Evolutionary conservation across 2,329 filamentous ascomycete genomes (phyloP).

Genomic region (Pseudogymnoascus sp.): DNA sequence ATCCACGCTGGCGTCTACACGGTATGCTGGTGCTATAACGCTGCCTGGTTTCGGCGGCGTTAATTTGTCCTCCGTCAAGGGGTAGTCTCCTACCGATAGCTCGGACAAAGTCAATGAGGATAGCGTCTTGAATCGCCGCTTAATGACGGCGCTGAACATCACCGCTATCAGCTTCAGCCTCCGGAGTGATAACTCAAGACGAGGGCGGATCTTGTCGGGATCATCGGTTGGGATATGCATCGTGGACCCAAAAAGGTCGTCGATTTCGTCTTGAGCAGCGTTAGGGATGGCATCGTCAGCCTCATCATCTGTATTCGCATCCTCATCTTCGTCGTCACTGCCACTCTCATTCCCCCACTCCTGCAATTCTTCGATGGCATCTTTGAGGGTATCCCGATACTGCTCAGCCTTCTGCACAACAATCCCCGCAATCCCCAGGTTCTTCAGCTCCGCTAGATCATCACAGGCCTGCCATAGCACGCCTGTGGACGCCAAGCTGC

Average conservation of each 20-base stretch:
- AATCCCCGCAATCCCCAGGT: slow-evolving; percentile 59
- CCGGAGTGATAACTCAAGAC: slow-evolving; percentile 55
- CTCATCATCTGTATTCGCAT: slow-evolving; percentile 33
- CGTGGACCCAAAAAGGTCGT: slow-evolving; percentile 57
- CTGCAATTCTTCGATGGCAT: slow-evolving; percentile 77
- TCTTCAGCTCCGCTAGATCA: slow-evolving; percentile 53
- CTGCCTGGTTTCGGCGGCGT: slow-evolving; percentile 5
- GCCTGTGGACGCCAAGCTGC: slow-evolving; percentile 59
- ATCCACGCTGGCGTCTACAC: slow-evolving; percentile 47
- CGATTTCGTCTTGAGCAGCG: slow-evolving; percentile 48
- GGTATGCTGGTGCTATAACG: slow-evolving; percentile 21
- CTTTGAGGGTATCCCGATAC: slow-evolving; percentile 66
- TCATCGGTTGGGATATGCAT: slow-evolving; percentile 56
- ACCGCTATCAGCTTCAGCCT: slow-evolving; percentile 58
- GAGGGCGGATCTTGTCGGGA: slow-evolving; percentile 52
- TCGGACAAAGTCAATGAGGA: slow-evolving; percentile 35
- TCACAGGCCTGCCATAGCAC: slow-evolving; percentile 81
- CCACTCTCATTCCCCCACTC: slow-evolving; percentile 74
- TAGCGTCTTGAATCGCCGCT: slow-evolving; percentile 57
- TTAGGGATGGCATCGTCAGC: slow-evolving; percentile 27
- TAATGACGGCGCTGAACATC: slow-evolving; percentile 60
- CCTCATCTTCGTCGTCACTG: slow-evolving; percentile 47
- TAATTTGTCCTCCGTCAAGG: neutral
- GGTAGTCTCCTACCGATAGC: slow-evolving; percentile 23
- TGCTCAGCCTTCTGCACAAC: slow-evolving; percentile 64